phyloP scores from a whole-genome alignment of 106 monocot genomes.

The Dendrobium nobile region DNA sequence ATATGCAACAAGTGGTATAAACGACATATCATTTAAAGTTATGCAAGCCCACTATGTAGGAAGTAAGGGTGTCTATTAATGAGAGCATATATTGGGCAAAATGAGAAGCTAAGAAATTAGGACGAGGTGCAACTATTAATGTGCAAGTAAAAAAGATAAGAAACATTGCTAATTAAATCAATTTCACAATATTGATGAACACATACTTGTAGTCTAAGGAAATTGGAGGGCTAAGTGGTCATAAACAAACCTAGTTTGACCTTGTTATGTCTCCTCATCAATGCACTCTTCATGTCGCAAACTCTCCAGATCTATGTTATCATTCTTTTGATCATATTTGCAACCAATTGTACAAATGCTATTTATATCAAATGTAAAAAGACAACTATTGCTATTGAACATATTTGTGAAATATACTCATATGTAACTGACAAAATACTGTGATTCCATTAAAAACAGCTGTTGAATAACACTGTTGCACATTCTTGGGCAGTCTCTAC shows the following conservation, averaged over 20 bases:
- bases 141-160: neutral
- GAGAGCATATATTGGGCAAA: neutral
- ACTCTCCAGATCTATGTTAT: neutral
- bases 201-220: neutral
- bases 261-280: neutral
- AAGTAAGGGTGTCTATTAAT: neutral
- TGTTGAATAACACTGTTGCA: conserved; percentile 26
- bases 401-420: neutral
- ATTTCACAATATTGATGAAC: neutral
- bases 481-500: conserved; percentile 27
- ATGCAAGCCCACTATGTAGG: neutral
- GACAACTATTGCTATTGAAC: neutral
- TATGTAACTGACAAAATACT: neutral
- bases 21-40: too few relatives aligned
- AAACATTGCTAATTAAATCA: neutral
- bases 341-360: neutral
- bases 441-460: conserved; percentile 14
- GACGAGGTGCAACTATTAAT: neutral
- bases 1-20: too few relatives aligned
- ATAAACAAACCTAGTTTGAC: neutral
- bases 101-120: neutral
- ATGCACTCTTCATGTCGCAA: neutral
- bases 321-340: neutral
- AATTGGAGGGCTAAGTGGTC: neutral
- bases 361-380: neutral